Evolutionary conservation across 345 rosid genomes (phyloP).

Genomic region (Toxicodendron radicans): DNA sequence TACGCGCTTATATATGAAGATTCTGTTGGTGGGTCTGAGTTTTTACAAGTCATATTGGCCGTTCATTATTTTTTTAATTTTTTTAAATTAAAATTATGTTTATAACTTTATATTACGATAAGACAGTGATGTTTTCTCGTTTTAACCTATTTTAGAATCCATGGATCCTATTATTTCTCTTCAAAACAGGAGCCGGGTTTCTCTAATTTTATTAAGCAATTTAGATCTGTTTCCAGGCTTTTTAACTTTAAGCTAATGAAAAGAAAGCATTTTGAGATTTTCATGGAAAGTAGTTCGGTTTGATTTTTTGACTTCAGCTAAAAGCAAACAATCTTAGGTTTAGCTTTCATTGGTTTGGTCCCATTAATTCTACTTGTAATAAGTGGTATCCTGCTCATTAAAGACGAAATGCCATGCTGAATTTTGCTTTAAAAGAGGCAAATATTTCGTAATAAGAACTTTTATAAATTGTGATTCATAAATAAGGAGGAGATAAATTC

Average conservation of each 20-base stretch:
- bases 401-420: neutral
- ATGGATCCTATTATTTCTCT: neutral
- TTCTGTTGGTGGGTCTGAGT: neutral
- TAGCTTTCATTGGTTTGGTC: neutral
- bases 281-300: constrained; percentile 2
- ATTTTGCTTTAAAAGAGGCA: neutral
- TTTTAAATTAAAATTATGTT: neutral
- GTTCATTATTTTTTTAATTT: neutral
- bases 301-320: constrained; percentile 22
- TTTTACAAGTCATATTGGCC: neutral
- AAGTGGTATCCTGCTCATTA: neutral
- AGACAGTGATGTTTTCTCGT: neutral
- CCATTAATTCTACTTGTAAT: neutral
- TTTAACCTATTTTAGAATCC: neutral
- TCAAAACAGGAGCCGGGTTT: neutral
- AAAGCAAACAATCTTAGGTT: constrained; percentile 14
- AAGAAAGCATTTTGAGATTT: neutral
- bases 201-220: neutral
- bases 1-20: constrained; percentile 4
- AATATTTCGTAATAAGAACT: too few relatives aligned
- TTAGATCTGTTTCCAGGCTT: neutral
- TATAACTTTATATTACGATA: too few relatives aligned
- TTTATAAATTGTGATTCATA: too few relatives aligned
- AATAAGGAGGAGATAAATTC: too few relatives aligned
- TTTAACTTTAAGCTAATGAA: neutral